These are phyloP conservation scores for Tripterygium wilfordii DNA, from an alignment of 177 flowering plant genomes.

Conservation along the genomic window DNA sequence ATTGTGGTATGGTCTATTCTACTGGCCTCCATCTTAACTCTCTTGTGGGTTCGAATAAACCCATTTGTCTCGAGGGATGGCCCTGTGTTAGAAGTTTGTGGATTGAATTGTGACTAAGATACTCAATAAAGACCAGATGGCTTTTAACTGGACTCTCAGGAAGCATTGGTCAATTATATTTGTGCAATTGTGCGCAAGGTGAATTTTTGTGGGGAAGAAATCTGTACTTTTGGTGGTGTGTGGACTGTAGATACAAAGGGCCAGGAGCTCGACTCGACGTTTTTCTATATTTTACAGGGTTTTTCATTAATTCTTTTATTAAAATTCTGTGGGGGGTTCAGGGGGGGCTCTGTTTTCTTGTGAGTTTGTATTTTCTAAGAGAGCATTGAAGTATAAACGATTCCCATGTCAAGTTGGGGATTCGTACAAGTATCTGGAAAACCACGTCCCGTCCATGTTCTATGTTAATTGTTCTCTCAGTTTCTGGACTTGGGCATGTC, in stretches of 20 bases:
- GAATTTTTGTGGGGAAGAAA: constrained; percentile 3
- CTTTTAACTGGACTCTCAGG: neutral
- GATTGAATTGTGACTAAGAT: constrained; percentile 54
- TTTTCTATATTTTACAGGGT: constrained; percentile 3
- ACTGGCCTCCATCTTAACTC: constrained; percentile 70
- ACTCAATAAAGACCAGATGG: neutral
- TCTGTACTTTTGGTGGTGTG: constrained; percentile 1
- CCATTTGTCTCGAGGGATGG: constrained; percentile 56
- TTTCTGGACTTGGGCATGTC: neutral
- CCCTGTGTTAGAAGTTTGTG: constrained; percentile 53
- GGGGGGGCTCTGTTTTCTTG: neutral
- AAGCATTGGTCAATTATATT: neutral
- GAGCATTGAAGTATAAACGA: constrained; percentile 3
- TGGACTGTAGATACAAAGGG: constrained; percentile 7
- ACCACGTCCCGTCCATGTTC: neutral
- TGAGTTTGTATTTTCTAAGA: neutral
- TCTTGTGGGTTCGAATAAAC: constrained; percentile 73
- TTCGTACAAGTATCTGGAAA: constrained; percentile 1
- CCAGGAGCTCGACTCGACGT: constrained; percentile 7
- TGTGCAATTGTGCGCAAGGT: neutral
- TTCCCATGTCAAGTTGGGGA: constrained; percentile 7
- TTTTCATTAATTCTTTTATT: constrained; percentile 12
- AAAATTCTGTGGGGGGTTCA: constrained; percentile 1
- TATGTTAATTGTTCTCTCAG: neutral
- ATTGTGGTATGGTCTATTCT: constrained; percentile 76